A percentile compares a stretch with the other conserved stretches of the same genome.
Evolutionary conservation across 495 filamentous ascomycete genomes (phyloP).

Genomic region (Hapsidospora chrysogenum): DNA sequence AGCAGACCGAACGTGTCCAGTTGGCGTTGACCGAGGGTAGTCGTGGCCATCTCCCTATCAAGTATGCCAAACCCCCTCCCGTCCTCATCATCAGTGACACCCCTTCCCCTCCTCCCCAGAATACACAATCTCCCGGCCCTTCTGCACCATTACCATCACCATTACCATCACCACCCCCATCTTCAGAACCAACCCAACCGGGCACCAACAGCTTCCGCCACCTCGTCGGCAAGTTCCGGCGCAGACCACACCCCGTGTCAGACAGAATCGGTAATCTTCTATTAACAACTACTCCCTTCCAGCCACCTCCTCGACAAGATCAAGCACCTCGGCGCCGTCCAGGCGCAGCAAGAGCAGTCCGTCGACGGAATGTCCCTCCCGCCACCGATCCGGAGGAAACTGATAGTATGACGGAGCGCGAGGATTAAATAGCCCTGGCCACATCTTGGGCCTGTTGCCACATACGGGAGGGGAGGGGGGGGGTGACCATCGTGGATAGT

Average conservation of each 20-base stretch:
- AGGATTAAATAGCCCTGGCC: too few relatives aligned
- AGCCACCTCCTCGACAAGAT: slow-evolving; percentile 30
- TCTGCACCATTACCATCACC: not conserved
- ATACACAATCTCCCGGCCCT: not conserved
- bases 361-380: slow-evolving; percentile 12
- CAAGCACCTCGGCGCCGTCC: slow-evolving; percentile 17
- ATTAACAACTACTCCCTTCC: not conserved
- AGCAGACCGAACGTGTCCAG: slow-evolving; percentile 37
- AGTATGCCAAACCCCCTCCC: slow-evolving; percentile 26
- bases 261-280: slow-evolving; percentile 1
- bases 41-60: slow-evolving; percentile 37
- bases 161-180: not conserved
- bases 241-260: slow-evolving; percentile 2
- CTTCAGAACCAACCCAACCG: not conserved
- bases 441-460: too few relatives aligned
- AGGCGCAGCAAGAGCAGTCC: slow-evolving; percentile 7
- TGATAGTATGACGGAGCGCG: slow-evolving; percentile 12
- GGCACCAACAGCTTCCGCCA: not conserved
- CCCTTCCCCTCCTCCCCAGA: not conserved
- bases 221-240: not conserved
- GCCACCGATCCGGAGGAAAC: slow-evolving; percentile 18
- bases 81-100: slow-evolving; percentile 7
- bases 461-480: too few relatives aligned
- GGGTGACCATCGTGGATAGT: too few relatives aligned
- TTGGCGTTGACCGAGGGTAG: slow-evolving; percentile 34